Conservation (phyloP, 2,329 filamentous ascomycete genomes). For the Pyrenophora seminiperda region DNA sequence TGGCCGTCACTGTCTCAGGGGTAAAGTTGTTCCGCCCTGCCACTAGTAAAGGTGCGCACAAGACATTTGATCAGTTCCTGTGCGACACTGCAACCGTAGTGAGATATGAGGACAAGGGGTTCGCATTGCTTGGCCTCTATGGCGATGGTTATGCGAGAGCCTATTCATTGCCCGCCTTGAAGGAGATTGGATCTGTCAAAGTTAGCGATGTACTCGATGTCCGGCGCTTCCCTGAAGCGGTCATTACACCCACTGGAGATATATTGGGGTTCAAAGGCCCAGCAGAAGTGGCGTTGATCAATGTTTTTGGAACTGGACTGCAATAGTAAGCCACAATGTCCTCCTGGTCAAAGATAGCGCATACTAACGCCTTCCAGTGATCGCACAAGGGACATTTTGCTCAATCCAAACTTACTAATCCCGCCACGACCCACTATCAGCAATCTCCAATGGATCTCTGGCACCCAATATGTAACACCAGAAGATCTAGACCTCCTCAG, state of each 20-base stretch:
- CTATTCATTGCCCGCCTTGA: constrained; percentile 84
- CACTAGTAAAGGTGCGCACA: constrained; percentile 85
- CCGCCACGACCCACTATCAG: constrained; percentile 90
- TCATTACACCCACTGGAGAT: constrained; percentile 78
- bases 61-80: constrained; percentile 80
- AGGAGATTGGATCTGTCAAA: constrained; percentile 74
- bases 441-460: constrained; percentile 94
- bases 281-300: constrained; percentile 81
- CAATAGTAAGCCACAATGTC: constrained; percentile 57
- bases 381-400: constrained; percentile 70
- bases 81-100: constrained; percentile 82
- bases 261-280: constrained; percentile 88
- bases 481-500: constrained; percentile 85
- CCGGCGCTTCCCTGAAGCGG: constrained; percentile 69
- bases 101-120: constrained; percentile 73
- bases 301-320: constrained; percentile 79
- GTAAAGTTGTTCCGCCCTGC: constrained; percentile 89
- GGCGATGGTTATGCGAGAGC: constrained; percentile 79
- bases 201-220: constrained; percentile 73
- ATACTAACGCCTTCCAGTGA: constrained; percentile 41
- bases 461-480: constrained; percentile 87
- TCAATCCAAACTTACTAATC: constrained; percentile 74
- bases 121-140: constrained; percentile 82
- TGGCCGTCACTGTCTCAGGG: constrained; percentile 75
- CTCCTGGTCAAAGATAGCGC: neutral